Percentiles rank a stretch among this genome's conserved stretches.
Evolutionary conservation across 176 grass and related monocot species (phyloP).

Genomic region (Bothriochloa decipiens): DNA sequence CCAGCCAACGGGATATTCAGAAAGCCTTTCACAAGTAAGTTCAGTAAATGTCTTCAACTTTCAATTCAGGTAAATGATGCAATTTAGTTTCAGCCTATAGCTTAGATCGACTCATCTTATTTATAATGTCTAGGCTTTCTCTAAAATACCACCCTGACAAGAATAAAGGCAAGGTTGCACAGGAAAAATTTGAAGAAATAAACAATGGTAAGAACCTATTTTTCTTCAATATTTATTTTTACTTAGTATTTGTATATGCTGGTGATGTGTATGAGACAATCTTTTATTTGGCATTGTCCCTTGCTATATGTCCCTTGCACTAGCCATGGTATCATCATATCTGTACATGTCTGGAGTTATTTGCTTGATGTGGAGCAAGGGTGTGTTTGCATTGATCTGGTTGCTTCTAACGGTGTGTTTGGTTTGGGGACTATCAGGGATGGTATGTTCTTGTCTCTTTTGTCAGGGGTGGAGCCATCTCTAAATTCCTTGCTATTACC

Average conservation of each 20-base stretch:
- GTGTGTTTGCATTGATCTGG: neutral
- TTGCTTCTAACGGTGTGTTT: neutral
- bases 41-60: neutral
- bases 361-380: neutral
- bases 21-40: constrained; percentile 98
- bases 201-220: constrained; percentile 73
- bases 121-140: constrained; percentile 62
- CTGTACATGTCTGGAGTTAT: neutral
- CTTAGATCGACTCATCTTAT: constrained; percentile 16
- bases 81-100: constrained; percentile 6
- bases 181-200: constrained; percentile 92
- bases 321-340: neutral
- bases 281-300: neutral
- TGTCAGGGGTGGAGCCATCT: neutral
- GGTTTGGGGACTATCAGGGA: neutral
- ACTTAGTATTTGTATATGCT: neutral
- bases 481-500: neutral
- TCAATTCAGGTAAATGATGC: neutral
- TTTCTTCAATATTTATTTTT: neutral
- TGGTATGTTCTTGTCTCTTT: neutral
- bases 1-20: constrained; percentile 89
- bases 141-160: constrained; percentile 97
- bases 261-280: neutral
- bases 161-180: constrained; percentile 85
- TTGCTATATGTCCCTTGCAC: neutral